Evolutionary conservation across 257 asterid species (phyloP), one percentile per base, ranked within the genome.

Genomic region (Solanum clarkiae): DNA sequence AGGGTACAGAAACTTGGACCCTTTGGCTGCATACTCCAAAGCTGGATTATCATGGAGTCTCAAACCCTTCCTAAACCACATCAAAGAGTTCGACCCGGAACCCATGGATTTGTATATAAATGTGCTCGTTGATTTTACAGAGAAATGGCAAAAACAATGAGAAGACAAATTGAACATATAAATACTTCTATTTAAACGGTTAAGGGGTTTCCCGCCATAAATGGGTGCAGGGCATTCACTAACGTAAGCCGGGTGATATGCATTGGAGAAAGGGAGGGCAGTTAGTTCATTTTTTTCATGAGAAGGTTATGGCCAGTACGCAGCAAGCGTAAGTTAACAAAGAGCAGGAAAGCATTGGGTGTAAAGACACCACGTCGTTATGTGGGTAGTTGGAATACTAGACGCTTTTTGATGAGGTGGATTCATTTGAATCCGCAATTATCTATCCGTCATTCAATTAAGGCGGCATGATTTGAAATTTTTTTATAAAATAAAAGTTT

Each of bases 41-140:
- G 99, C 95, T n/a, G 99, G 99, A 75, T 96, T 96, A 86, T 94
- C 99, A 86, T 96, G 99, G 85, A 94, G 86, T 9, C 98, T 93
- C 84, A 96, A 92, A 44, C 99, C 97, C 88, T 94, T 96, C 12
- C 98, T 85, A 89, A 96, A 96, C 99, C 99, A 96, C 85, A 94
- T 80, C 24, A 96, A 91, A 65, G 98, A 92, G 89, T 88, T 92
- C 74, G 95, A 89, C 29, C 90, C 91, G 85, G 94, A 51, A 45
- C 92, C 89, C 93, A 93, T 92, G 80, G 89, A 77, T 60, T 90
- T 69, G 77, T 59, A 20, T 8, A 18, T 29, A 72, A 17, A 84
- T 8, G 72, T 29, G 80, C 29, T 13, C 22, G 62, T 69, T 75
- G 77, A 36, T 68, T 24, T 26, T 68, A 68, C 60, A 60, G 29